These are phyloP conservation scores for Rosa rugosa DNA, from an alignment of 306 rosid genomes.

Conservation along the genomic window DNA sequence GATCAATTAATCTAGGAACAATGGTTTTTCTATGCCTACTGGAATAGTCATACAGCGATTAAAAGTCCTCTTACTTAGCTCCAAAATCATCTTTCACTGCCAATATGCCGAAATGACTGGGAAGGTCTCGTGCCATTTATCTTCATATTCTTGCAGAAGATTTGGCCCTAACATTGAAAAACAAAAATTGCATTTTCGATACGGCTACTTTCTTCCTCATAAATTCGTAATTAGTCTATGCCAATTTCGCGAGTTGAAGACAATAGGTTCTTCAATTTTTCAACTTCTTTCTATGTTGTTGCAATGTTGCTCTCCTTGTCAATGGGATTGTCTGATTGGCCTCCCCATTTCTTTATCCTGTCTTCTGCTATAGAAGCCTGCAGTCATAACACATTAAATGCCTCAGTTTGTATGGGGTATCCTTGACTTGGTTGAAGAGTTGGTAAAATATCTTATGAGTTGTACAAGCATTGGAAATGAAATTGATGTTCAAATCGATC, in stretches of 20 bases:
- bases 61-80: not conserved
- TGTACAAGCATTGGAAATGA: not conserved
- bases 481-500: not conserved
- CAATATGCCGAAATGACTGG: not conserved
- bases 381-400: slow-evolving; percentile 7
- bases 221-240: not conserved
- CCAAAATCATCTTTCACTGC: not conserved
- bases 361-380: slow-evolving; percentile 55
- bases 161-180: not conserved
- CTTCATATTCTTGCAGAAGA: not conserved
- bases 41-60: not conserved
- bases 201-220: not conserved
- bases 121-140: not conserved
- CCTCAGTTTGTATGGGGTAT: not conserved
- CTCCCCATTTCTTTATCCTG: slow-evolving; percentile 55
- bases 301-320: not conserved
- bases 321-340: not conserved
- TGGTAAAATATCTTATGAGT: not conserved
- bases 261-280: not conserved
- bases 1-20: not conserved
- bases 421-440: not conserved
- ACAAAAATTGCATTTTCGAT: not conserved
- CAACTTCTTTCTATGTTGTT: not conserved
- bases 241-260: not conserved
- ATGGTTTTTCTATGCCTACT: not conserved